Evolutionary conservation across 2,329 filamentous ascomycete genomes (phyloP).

Genomic region (Monilinia fructigena): DNA sequence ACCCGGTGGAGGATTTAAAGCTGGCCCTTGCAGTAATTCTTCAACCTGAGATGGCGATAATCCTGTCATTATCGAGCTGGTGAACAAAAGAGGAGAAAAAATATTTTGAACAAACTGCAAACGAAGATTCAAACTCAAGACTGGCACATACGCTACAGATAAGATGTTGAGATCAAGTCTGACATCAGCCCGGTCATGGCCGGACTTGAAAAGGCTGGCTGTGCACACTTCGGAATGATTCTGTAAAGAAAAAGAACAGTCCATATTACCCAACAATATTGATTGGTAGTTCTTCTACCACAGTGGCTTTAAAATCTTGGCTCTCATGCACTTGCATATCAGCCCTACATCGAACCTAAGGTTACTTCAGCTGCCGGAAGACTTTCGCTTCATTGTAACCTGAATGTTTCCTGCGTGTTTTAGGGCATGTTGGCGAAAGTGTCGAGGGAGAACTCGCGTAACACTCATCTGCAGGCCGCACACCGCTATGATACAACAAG

Average conservation of each 20-base stretch:
- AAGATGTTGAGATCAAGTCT: constrained; percentile 3
- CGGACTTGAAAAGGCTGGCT: neutral
- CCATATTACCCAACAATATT: neutral
- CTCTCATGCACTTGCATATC: constrained; percentile 2
- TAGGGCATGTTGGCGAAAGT: neutral
- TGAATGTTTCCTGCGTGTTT: neutral
- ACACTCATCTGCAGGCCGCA: accelerated
- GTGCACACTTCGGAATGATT: neutral
- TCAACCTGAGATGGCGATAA: constrained; percentile 2
- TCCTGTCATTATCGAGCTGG: neutral
- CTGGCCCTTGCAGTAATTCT: constrained; percentile 9
- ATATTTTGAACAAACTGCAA: neutral
- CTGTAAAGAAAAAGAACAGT: neutral
- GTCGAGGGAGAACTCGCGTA: neutral
- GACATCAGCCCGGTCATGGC: constrained; percentile 16
- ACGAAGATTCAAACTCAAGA: neutral
- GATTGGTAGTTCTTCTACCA: neutral
- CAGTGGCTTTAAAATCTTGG: neutral
- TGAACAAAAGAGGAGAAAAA: neutral
- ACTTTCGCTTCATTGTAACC: neutral
- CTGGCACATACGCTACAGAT: neutral
- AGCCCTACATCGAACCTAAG: constrained; percentile 1
- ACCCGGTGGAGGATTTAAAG: constrained; percentile 5
- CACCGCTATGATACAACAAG: no score
- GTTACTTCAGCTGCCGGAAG: neutral